A percentile compares a stretch with the other conserved stretches of the same genome.
These are phyloP conservation scores for Stephania japonica DNA, from an alignment of 164 flowering plant species.

Conservation along the genomic window DNA sequence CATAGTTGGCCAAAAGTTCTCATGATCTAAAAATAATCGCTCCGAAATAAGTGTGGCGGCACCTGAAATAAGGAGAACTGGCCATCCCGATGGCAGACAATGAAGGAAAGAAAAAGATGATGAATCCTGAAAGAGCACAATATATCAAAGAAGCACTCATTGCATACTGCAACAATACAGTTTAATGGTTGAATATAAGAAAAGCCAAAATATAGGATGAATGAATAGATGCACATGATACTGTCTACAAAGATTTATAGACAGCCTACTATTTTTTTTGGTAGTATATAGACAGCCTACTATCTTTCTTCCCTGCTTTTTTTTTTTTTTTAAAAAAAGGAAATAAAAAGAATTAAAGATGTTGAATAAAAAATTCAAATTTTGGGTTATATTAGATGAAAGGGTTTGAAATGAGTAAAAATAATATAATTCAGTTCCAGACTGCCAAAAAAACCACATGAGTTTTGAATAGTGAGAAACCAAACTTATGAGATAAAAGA, in stretches of 20 bases:
- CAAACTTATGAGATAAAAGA: neutral
- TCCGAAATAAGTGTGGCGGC: constrained; percentile 54
- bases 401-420: neutral
- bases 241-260: no score
- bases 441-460: neutral
- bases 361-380: neutral
- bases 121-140: constrained; percentile 41
- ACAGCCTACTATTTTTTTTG: no score
- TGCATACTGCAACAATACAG: neutral
- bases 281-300: no score
- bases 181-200: no score
- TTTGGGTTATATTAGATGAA: neutral
- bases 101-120: constrained; percentile 51
- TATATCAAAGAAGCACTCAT: constrained; percentile 5
- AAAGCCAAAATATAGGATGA: no score
- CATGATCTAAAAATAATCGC: constrained; percentile 52
- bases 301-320: no score
- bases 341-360: no score
- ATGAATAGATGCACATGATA: no score
- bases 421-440: neutral
- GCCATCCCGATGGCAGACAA: constrained; percentile 83
- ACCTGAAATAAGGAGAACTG: constrained; percentile 52
- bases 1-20: constrained; percentile 69
- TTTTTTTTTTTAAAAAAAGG: no score
- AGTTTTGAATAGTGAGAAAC: neutral